phyloP scores from a whole-genome alignment of 371 early-diverging fungal genomes.

The Nematocida major region DNA sequence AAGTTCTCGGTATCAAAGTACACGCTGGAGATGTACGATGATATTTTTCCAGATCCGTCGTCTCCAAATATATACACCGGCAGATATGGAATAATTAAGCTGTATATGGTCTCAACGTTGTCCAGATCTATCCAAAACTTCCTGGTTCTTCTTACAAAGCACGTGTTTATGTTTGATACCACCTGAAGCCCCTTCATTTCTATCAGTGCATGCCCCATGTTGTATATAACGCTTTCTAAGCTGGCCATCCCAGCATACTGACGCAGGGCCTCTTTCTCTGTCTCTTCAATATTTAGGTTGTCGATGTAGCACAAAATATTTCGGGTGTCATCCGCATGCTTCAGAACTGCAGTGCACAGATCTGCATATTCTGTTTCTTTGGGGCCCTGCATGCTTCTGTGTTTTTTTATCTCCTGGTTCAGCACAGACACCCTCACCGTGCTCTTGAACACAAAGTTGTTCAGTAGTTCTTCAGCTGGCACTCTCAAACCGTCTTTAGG shows the following conservation, averaged over 20 bases:
- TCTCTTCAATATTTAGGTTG: not conserved
- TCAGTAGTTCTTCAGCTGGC: conserved; percentile 6
- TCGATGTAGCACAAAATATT: not conserved
- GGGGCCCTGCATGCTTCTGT: not conserved
- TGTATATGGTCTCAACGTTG: conserved; percentile 86
- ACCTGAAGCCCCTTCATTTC: conserved; percentile 21
- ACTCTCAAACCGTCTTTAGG: not conserved
- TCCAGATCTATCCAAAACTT: conserved; percentile 88
- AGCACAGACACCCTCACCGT: conserved; percentile 17
- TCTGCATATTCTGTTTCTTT: conserved; percentile 12
- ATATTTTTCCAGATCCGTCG: conserved; percentile 69
- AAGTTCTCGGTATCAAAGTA: conserved; percentile 87
- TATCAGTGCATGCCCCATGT: conserved; percentile 38
- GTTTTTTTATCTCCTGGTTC: conserved; percentile 11
- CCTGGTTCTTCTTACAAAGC: conserved; percentile 65
- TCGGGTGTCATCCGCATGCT: conserved; percentile 30
- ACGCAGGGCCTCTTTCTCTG: conserved; percentile 3
- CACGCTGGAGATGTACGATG: conserved; percentile 84
- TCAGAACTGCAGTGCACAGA: conserved; percentile 13
- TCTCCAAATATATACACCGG: conserved; percentile 80
- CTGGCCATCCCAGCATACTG: not conserved
- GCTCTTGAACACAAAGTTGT: conserved; percentile 35
- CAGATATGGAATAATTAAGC: conserved; percentile 78
- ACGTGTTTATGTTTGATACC: conserved; percentile 26
- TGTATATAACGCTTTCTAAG: conserved; percentile 29